Evolutionary conservation across 352 stramenopile species (phyloP).

Genomic region (Pythium rishiriense): DNA sequence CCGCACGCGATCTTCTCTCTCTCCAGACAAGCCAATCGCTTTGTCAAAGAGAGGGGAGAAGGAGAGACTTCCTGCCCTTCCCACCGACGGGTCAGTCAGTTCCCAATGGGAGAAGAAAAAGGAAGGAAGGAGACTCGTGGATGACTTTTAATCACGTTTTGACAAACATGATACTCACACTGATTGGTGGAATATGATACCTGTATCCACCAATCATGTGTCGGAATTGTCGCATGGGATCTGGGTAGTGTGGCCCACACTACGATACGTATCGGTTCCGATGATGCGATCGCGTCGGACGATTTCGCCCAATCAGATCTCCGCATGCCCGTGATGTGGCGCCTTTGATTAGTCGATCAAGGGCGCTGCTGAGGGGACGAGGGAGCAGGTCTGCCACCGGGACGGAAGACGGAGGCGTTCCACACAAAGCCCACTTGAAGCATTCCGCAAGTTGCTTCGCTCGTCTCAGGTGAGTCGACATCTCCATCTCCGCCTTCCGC

Average conservation of each 20-base stretch:
- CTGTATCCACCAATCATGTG: background rate
- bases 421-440: background rate
- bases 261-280: background rate
- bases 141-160: constrained; percentile 3
- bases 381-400: constrained; percentile 7
- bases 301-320: constrained; percentile 13
- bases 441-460: constrained; percentile 18
- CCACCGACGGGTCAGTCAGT: constrained; percentile 2
- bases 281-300: constrained; percentile 15
- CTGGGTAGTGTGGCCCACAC: no score
- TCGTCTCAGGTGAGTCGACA: background rate
- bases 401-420: background rate
- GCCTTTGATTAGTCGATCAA: constrained; percentile 17
- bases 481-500: background rate
- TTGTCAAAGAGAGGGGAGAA: background rate
- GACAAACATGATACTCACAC: background rate
- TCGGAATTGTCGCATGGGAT: background rate
- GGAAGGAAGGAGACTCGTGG: background rate
- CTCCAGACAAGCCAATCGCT: background rate
- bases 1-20: background rate
- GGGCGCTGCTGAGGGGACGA: background rate
- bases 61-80: background rate
- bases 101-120: constrained; percentile 9
- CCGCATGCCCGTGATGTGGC: constrained; percentile 1
- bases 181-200: constrained; percentile 4